Evolutionary conservation across 2,329 filamentous ascomycete species (phyloP).

Genomic region (Harringtonia aguacate): DNA sequence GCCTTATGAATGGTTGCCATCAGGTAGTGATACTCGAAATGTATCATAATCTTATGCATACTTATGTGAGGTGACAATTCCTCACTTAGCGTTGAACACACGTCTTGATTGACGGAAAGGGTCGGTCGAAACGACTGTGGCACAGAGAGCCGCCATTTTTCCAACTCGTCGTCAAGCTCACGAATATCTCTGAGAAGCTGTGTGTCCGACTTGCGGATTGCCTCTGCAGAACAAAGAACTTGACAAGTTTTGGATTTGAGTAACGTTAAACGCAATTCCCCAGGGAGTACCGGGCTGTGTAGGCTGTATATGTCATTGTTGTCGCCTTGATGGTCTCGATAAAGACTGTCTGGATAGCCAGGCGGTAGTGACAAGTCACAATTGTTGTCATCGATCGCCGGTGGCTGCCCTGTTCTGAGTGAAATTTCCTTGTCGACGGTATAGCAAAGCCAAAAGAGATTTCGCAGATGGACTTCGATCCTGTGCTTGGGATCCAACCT

Average conservation of each 20-base stretch:
- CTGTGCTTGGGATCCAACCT: constrained; percentile 12
- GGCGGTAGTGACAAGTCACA: constrained; percentile 39
- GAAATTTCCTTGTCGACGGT: constrained; percentile 43
- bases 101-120: constrained; percentile 19
- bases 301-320: not conserved
- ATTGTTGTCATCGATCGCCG: constrained; percentile 35
- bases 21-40: constrained; percentile 45
- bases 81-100: not conserved
- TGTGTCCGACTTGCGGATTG: constrained; percentile 38
- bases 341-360: not conserved
- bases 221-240: constrained; percentile 36
- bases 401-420: constrained; percentile 40
- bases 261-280: constrained; percentile 36
- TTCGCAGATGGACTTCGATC: constrained; percentile 22
- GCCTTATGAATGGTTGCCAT: constrained; percentile 45
- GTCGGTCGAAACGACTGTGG: constrained; percentile 32
- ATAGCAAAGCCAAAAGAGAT: constrained; percentile 45
- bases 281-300: constrained; percentile 25
- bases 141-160: constrained; percentile 40
- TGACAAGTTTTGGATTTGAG: constrained; percentile 40
- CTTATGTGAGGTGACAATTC: constrained; percentile 14
- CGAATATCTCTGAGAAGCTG: constrained; percentile 43
- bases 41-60: constrained; percentile 29
- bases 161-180: constrained; percentile 44
- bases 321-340: not conserved